Base-by-base conservation (phyloP, 768 basidiomycete species). In the Amanita muscaria region DNA sequence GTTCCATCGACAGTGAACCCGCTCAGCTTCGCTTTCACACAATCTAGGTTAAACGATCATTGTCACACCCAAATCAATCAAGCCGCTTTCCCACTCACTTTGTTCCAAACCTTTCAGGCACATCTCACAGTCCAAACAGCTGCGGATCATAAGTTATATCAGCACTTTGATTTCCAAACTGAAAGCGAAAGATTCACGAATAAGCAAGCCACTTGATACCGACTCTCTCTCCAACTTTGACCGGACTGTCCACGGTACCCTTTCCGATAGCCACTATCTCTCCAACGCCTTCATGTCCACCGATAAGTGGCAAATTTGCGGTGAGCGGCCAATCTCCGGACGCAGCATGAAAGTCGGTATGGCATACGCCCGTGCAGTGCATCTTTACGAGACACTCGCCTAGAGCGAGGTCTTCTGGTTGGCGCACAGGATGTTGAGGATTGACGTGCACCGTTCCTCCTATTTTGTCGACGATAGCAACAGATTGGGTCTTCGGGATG, bases 251-350 rank as follows among this genome's bases (percentile, higher is more conserved):
- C 16, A 61, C 50, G 0, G 85, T 83, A 57, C 81, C 64, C 6
- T 72, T 67, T 18, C 78, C 88, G 53, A 92, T 86, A 19, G 88
- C 89, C 32, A 91, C 82, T 44, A 94, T 64, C 33, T 70, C 65
- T 14, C 90, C 88, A 10, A 88, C 86, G 51, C 88, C 89, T 63
- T 90, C 83, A 57, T 91, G 89, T 0, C 90, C 87, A 12, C 86
- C 86, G 46, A 89, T 75, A 38, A 88, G 74, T 0, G 83, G 83
- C 1, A 68, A 68, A 42, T 68, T 74, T 25, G 77, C 68, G n/a
- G 70, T 61, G 8, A 86, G 46, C 0, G 90, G 90, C 91, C 91
- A 92, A 57, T 92, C 90, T 34, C 75, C 77, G 30, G 73, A 62
- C 29, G 75, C 76, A 21, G 81, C 81, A 54, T 90, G 88, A 11